Base-by-base conservation (phyloP, 2,329 filamentous ascomycete species). In the Epichloe festucae region DNA sequence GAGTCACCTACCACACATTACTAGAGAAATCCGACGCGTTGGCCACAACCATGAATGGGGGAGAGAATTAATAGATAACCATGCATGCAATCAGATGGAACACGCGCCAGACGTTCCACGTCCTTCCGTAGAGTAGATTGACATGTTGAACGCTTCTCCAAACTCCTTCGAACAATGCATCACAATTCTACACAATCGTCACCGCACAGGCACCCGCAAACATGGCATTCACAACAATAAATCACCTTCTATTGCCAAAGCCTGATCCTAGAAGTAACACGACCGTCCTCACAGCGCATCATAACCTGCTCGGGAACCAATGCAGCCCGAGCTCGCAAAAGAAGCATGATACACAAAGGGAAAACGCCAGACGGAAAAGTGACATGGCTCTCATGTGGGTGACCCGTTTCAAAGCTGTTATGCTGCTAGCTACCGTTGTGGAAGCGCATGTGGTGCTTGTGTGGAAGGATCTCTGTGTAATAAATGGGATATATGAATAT, bases 161-260 rank as follows among this genome's bases (percentile, higher is more conserved):
- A 31, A 10, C 10, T 11, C 31, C 31, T 31, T 4, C 31, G 10
- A 31, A 31, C 31, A 31, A 31, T 31, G 31, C 31, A 31, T 31
- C 31, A 31, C 31, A 31, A 31, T 31, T 31, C 8, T 31, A 31
- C 31, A 31, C 31, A 31, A 31, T 11, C 31, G 31, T 31, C 31
- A 31, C 11, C 10, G 31, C 31, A 31, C 31, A 31, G 31, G 31
- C 31, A 31, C 31, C 31, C 31, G 31, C 8, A 31, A 11, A 31
- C 8, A 11, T 31, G 31, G 31, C 31, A 31, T 11, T 31, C 8
- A 31, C 31, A 31, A 31, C 8, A 31, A 11, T 4, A 10, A 31
- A 50, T 39, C 41, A 45, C 48, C 34, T 35, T 50, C 48, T 42
- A 39, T 39, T 46, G 38, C 35, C 35, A 50, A 45, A 46, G 35